Base-by-base conservation (phyloP, 371 early-diverging fungal species). In the Mucor sp. region DNA sequence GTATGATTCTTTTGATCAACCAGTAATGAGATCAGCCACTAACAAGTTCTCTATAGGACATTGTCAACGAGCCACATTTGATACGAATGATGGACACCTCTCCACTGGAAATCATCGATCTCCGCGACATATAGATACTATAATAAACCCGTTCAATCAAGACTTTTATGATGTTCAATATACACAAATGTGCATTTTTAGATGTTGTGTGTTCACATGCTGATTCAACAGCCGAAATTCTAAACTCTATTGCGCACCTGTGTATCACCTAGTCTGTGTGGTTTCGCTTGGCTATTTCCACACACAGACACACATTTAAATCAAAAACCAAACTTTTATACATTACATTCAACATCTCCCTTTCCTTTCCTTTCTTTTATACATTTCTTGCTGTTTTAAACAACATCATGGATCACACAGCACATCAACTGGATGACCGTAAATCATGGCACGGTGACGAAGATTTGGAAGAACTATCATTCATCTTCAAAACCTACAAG, bases 401-500 rank as follows among this genome's bases (percentile, higher is more conserved):
- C 44, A 44, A 47, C 28, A 61, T 48, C 9, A 65, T 70, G 64
- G 33, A 37, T 23, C 43, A 39, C 17, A 35, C 57, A 39, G 41
- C 17, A n/a, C 43, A 61, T 33, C 61, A 58, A 50, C 11, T 48
- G 17, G 65, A 69, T 39, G 58, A 70, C 30, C 25, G 14, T 19
- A 57, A 66, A 39, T 30, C 60, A 9, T 65, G 66, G 66, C 47
- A 66, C n/a, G 61, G 58, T 8, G 67, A 47, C 21, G 67, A 67
- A 35, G 68, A 71, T 41, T 27, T 67, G 3, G 72, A 67, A 50
- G 64, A 63, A 9, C 44, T 64, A 7, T 65, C 68, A 14, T 50
- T 65, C n/a, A 61, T 55, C 4, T 78, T 71, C 59, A 72, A 73
- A 25, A 68, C 75, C 23, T 83, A 83, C 43, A 79, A 71, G 28